Evolutionary conservation across 371 early-diverging fungal genomes (phyloP), one percentile per base, ranked within the genome.

Genomic region (Mucor indicus): DNA sequence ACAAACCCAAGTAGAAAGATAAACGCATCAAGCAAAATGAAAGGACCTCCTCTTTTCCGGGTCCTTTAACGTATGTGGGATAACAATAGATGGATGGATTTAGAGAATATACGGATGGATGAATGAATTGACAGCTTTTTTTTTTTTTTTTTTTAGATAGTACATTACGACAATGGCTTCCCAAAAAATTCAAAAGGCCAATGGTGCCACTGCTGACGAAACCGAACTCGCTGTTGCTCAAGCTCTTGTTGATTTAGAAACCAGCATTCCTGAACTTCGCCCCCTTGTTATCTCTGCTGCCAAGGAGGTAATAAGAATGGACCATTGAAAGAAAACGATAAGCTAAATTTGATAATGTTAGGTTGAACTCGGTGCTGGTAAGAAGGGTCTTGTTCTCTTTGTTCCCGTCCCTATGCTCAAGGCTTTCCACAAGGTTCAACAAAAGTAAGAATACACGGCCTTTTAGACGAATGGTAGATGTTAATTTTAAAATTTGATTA

Each of bases 341-440:
- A n/a, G n/a, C n/a, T 31, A 24, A 17, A 22, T 38, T 41, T 49
- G 23, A 32, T n/a, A 7, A 15, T 27, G 38, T 15, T 58, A 91
- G 93, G 62, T 92, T 62, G 93, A 93, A 56, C 79, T 92, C 59
- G 89, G 93, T 60, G 86, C 83, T 67, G 95, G 95, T 59, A 90
- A 87, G 81, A 92, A 93, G 84, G 94, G 95, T 53, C 79, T 96
- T 65, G 87, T 92, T 60, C 77, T 96, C 74, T 95, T 93, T 64
- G 93, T 96, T 47, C 96, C 97, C 53, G 94, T 96, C 50, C 95
- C 97, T 41, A 78, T 80, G 57, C 72, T 91, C 65, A 90, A 90
- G 84, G 84, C 82, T 48, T 91, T 90, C 87, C 91, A 92, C 86
- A 93, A 93, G 84, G 81, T 95, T 68, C 95, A 95, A 79, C 77